Conservation (phyloP, 2,329 filamentous ascomycete species). For the Colletotrichum tofieldiae region DNA sequence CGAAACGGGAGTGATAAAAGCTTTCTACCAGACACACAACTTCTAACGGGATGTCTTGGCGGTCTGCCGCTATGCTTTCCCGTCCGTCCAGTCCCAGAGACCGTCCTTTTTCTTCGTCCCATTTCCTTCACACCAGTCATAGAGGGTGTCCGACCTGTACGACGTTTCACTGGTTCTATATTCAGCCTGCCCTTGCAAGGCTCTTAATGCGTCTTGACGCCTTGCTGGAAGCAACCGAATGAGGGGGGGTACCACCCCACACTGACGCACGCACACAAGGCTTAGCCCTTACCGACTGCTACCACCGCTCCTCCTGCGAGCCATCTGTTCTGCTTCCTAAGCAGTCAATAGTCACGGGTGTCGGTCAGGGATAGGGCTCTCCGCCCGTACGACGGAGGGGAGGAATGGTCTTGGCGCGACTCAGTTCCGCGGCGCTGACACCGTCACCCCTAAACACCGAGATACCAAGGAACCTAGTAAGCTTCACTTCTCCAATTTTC, state of each 20-base stretch:
- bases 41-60: constrained; percentile 27
- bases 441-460: constrained; percentile 14
- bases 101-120: constrained; percentile 13
- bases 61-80: constrained; percentile 12
- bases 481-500: constrained; percentile 37
- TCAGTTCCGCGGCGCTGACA: constrained; percentile 28
- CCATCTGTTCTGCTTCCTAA: not conserved
- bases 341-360: not conserved
- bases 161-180: constrained; percentile 36
- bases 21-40: constrained; percentile 37
- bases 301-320: not conserved
- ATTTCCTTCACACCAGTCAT: not conserved
- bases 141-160: not conserved
- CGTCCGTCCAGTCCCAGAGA: not conserved
- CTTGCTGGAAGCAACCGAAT: constrained; percentile 4
- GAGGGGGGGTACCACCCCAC: constrained; percentile 8
- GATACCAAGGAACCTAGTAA: constrained; percentile 39
- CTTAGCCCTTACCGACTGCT: not conserved
- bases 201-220: constrained; percentile 17
- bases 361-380: constrained; percentile 6
- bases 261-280: constrained; percentile 24
- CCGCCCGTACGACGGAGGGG: constrained; percentile 26
- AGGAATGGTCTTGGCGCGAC: constrained; percentile 35
- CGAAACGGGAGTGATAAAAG: constrained; percentile 14
- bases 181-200: constrained; percentile 17